Base-by-base conservation (phyloP, 192 early-diverging fungal genomes). In the Entomortierella parvispora region DNA sequence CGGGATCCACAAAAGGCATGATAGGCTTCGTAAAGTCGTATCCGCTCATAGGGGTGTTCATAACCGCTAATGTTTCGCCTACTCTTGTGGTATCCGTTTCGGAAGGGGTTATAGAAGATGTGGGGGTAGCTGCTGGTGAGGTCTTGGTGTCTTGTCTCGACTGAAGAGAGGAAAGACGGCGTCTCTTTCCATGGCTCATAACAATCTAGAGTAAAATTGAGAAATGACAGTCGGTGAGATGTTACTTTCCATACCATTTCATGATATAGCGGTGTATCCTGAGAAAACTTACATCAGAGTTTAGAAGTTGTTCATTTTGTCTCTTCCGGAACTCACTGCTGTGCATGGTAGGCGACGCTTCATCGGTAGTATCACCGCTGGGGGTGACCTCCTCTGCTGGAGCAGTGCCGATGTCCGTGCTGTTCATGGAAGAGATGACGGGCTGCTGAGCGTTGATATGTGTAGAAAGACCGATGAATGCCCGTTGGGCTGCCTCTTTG, bases 1-100 rank as follows among this genome's bases (percentile, higher is more conserved):
- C 26, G 2, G 66, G 74, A 43, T 77, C 74, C 4, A 68, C 37
- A 62, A 77, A 77, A 4, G 74, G 60, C 55, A 77, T 68, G 2
- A n/a, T 29, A 0, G 48, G 47, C 18, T 65, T 72, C 2, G 62
- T 51, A 60, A 74, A 65, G 29, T 74, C 71, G 23, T 48, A 67
- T n/a, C 45, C 32, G 1, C 46, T 26, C 3, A 59, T 31, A 1
- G 54, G 9, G 15, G 32, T 56, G 4, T 20, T 18, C 1, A 22
- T 3, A 40, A 8, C 34, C 4, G 54, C 31, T 2, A n/a, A 9
- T 4, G 34, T 14, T 10, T 34, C 54, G 15, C 22, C 22, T 11
- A 56, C 2, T 11, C 22, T 33, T 9, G 6, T 4, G 4, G 23
- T 42, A 26, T 26, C 17, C 5, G 74, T 59, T 46, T 43, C 70